These are phyloP conservation scores for Diplodia sapinea DNA, from an alignment of 2,329 filamentous ascomycete species.

Conservation along the genomic window DNA sequence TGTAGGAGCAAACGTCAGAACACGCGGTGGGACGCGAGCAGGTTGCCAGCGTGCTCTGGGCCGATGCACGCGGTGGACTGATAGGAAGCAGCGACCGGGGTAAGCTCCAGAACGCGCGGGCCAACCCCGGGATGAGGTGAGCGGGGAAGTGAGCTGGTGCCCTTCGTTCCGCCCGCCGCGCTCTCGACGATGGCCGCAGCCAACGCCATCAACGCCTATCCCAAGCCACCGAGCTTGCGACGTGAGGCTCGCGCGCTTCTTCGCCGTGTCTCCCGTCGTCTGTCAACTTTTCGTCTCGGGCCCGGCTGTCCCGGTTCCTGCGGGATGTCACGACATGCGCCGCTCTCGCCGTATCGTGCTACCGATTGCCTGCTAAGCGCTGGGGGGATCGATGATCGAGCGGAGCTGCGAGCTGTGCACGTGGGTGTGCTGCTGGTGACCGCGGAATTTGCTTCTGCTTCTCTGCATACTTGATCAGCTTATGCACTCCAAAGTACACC, in stretches of 20 bases:
- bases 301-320: not conserved
- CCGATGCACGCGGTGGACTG: slow-evolving; percentile 26
- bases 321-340: slow-evolving; percentile 3
- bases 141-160: slow-evolving; percentile 27
- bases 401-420: slow-evolving; percentile 16
- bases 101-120: slow-evolving; percentile 18
- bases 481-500: slow-evolving; percentile 8
- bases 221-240: not conserved
- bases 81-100: slow-evolving; percentile 21
- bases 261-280: not conserved
- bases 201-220: slow-evolving; percentile 18
- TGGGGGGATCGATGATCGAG: slow-evolving; percentile 21
- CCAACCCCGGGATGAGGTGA: slow-evolving; percentile 4
- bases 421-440: not conserved
- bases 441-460: slow-evolving; percentile 17
- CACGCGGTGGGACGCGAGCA: slow-evolving; percentile 26
- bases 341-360: slow-evolving; percentile 7
- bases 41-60: slow-evolving; percentile 19
- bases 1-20: slow-evolving; percentile 16
- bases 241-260: not conserved
- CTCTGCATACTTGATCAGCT: slow-evolving; percentile 18
- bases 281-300: not conserved
- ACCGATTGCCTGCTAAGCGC: slow-evolving; percentile 1
- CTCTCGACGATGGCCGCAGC: slow-evolving; percentile 15
- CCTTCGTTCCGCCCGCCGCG: slow-evolving; percentile 11